phyloP scores from a whole-genome alignment of 768 basidiomycete species.

The Pulveroboletus sp. region DNA sequence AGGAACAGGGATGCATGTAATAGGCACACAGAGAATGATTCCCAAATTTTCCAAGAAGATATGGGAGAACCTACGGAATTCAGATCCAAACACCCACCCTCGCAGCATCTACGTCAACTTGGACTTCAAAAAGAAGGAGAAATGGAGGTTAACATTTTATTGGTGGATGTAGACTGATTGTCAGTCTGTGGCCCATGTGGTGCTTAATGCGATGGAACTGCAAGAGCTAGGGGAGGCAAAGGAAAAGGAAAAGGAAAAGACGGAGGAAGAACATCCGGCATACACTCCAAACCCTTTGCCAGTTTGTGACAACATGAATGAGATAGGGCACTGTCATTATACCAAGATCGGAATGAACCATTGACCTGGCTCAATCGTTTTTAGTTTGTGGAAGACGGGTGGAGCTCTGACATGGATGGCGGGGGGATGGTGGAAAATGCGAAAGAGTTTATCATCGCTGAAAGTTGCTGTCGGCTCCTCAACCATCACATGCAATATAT shows the following conservation, averaged over 20 bases:
- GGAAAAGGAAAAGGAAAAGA: not conserved
- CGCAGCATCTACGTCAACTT: not conserved
- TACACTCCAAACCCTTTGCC: no score
- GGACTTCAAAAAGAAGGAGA: not conserved
- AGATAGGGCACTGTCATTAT: no score
- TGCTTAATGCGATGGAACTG: not conserved
- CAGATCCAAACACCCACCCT: no score
- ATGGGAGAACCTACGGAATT: not conserved
- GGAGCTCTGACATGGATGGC: no score
- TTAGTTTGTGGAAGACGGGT: no score
- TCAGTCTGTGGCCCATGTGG: not conserved
- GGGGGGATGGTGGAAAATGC: no score
- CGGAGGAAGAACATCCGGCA: no score
- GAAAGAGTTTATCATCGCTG: no score
- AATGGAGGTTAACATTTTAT: not conserved
- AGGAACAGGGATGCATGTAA: constrained; percentile 9
- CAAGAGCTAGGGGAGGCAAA: no score
- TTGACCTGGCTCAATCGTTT: no score
- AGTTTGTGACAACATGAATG: no score
- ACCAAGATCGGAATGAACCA: no score
- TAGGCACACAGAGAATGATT: constrained; percentile 9
- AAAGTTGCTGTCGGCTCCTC: not conserved
- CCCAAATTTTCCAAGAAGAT: not conserved
- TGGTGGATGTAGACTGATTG: not conserved
- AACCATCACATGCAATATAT: not conserved